Conservation (phyloP, 495 filamentous ascomycete species). For the Bryoglossum gracile region DNA sequence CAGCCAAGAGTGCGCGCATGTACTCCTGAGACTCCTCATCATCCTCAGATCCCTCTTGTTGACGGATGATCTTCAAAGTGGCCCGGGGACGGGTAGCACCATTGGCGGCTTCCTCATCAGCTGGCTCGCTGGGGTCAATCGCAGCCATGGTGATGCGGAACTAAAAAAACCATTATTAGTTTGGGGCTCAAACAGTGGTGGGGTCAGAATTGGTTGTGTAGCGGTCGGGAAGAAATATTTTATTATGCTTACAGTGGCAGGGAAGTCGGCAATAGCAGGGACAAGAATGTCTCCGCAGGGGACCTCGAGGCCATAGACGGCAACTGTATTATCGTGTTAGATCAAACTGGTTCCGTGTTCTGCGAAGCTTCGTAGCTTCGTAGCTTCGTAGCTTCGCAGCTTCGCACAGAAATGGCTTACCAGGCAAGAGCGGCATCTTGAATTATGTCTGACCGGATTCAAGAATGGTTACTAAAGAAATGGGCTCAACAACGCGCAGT, state of each 20-base stretch:
- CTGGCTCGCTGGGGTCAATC: constrained; percentile 76
- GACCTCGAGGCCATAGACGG: constrained; percentile 84
- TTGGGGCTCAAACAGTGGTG: not conserved
- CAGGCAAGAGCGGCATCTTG: constrained; percentile 26
- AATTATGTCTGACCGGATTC: no score
- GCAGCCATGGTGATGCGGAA: constrained; percentile 98
- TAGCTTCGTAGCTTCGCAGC: no score
- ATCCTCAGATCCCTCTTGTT: constrained; percentile 45
- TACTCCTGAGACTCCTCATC: constrained; percentile 54
- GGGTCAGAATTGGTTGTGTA: not conserved
- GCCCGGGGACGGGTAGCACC: constrained; percentile 53
- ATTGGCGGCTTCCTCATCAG: constrained; percentile 49
- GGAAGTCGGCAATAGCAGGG: constrained; percentile 64
- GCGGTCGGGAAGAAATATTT: constrained; percentile 1
- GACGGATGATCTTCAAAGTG: constrained; percentile 83
- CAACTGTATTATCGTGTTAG: constrained; percentile 45
- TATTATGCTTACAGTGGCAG: constrained; percentile 64
- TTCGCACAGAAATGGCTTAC: no score
- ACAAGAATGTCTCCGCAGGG: constrained; percentile 70
- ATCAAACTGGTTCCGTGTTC: constrained; percentile 13
- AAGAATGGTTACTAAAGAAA: no score
- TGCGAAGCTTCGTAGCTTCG: not conserved
- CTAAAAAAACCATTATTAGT: constrained; percentile 59
- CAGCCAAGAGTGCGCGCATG: constrained; percentile 41
- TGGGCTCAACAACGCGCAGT: no score